phyloP scores from a whole-genome alignment of 176 grass and related monocot species.

The Lolium multiflorum region DNA sequence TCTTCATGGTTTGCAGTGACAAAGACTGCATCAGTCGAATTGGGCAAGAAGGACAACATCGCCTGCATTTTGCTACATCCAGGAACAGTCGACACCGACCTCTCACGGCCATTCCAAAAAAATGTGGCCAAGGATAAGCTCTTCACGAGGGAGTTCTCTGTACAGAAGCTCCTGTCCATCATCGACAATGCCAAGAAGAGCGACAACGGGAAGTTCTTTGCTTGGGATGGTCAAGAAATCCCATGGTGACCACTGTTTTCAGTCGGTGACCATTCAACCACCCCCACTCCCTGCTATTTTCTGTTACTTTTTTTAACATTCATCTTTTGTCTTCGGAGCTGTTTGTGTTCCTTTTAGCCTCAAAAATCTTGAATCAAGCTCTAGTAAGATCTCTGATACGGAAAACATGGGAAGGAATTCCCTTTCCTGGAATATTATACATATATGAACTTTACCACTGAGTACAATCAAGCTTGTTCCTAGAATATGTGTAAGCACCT shows the following conservation, averaged over 20 bases:
- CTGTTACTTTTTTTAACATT: background rate
- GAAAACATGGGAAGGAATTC: background rate
- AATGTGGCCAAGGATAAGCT: constrained; percentile 75
- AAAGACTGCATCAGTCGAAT: constrained; percentile 76
- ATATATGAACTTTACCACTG: background rate
- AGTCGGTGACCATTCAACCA: background rate
- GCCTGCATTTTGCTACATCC: constrained; percentile 88
- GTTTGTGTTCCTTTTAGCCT: background rate
- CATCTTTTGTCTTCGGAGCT: background rate
- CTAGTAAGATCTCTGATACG: too few relatives aligned
- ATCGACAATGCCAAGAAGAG: constrained; percentile 66
- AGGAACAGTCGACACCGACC: constrained; percentile 88
- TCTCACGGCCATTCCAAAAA: constrained; percentile 81
- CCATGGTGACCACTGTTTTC: constrained; percentile 27
- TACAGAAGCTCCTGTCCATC: constrained; percentile 70
- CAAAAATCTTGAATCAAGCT: too few relatives aligned
- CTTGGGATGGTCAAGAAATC: constrained; percentile 88
- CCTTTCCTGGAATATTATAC: background rate
- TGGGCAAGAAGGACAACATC: constrained; percentile 74
- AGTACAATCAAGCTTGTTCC: constrained; percentile 9
- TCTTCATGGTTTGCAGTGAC: constrained; percentile 68
- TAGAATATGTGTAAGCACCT: background rate
- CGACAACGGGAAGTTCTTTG: constrained; percentile 91
- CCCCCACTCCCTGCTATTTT: background rate
- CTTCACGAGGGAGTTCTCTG: constrained; percentile 80